Conservation (phyloP, 768 basidiomycete species). For the Peribolospora kevripleyi region DNA sequence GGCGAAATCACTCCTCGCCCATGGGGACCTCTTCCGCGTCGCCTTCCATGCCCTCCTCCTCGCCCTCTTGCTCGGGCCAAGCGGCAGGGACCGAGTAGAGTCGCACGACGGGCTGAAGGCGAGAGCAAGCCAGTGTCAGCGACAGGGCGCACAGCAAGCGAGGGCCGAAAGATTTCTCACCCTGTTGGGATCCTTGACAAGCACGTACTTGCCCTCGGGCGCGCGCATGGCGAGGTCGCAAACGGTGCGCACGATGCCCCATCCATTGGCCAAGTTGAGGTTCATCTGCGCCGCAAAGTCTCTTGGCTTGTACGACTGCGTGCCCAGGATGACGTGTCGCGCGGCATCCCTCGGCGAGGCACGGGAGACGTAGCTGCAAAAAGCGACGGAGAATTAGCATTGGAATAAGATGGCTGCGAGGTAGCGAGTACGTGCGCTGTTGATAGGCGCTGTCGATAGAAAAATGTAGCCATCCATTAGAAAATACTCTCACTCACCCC, state of each 20-base stretch:
- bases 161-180: constrained; percentile 22
- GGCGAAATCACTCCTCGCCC: background rate
- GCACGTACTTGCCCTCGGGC: constrained; percentile 92
- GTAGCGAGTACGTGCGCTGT: constrained; percentile 1
- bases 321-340: constrained; percentile 83
- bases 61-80: constrained; percentile 63
- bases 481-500: constrained; percentile 34
- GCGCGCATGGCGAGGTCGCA: constrained; percentile 86
- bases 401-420: background rate
- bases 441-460: background rate
- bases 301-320: constrained; percentile 74
- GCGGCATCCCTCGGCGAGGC: constrained; percentile 81
- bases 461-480: background rate
- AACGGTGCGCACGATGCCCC: constrained; percentile 92
- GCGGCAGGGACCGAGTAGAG: constrained; percentile 74
- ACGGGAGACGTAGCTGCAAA: constrained; percentile 68
- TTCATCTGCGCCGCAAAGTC: constrained; percentile 92
- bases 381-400: background rate
- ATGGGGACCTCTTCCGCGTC: background rate
- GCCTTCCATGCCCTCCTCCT: constrained; percentile 24
- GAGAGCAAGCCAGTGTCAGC: background rate
- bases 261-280: constrained; percentile 80
- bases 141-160: background rate
- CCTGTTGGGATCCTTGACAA: constrained; percentile 95
- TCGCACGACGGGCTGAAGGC: constrained; percentile 59